Evolutionary conservation across 108 stramenopile genomes (phyloP), one percentile per base, ranked within the genome.

Genomic region (Cyclotella choctawhatcheeana): DNA sequence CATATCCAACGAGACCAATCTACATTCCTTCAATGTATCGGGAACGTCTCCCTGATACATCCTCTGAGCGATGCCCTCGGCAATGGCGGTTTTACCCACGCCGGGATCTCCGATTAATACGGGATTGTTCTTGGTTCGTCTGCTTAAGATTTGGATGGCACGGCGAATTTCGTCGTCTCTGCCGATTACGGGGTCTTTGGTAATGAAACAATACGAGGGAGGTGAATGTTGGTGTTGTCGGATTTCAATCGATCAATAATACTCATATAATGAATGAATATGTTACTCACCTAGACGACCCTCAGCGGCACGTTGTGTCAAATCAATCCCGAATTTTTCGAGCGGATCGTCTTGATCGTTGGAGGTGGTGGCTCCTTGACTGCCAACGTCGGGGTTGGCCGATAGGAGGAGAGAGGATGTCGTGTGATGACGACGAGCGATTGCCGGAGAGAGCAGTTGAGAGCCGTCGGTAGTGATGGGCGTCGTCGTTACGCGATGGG

Each of bases 91-190:
- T 84, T 97, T 91, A 55, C 93, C 94, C 18, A 97, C 97, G 51
- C 98, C 98, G 4, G 99, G 98, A 82, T 98, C 98, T 32, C 99
- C 99, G 68, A 99, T 95, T 44, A 99, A 82, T n/a, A 97, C 90
- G 3, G 98, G 97, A 80, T 99, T 99, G 77, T 98, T 98, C 91
- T 99, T 99, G 56, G 97, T 98, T 29, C 97, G 86, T 21, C 99
- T 88, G 54, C 90, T 89, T 26, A 99, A 85, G 52, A 99, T 97
- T 74, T 97, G 97, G 73, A 99, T 96, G 35, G 89, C 98, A 25
- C 86, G 84, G 18, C 99, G 93, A 64, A 99, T 98, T 78, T 99
- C 98, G 48, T 97, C 97, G 65, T 99, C 99, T 6, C 99, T 85
- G 6, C 99, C 99, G 73, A 99, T 98, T 27, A 99, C 99, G 4